These are phyloP conservation scores for Solanum pinnatisectum DNA, from an alignment of 257 asterid species.

Conservation along the genomic window DNA sequence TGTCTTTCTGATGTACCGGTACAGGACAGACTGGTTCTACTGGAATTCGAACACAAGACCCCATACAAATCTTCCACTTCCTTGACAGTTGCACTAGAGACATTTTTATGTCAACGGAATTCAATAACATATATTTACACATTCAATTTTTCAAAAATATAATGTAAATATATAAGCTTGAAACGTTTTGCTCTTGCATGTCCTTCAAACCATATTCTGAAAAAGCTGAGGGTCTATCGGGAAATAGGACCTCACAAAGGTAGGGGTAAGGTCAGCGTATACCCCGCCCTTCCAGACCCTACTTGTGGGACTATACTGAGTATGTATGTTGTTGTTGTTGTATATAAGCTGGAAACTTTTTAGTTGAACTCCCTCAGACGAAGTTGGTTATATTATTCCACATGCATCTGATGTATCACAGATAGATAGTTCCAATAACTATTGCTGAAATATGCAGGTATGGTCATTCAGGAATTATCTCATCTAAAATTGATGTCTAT, in stretches of 20 bases:
- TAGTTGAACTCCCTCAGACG: background rate
- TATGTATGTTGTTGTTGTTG: background rate
- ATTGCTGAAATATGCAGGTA: constrained; percentile 43
- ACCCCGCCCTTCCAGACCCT: background rate
- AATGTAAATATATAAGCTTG: background rate
- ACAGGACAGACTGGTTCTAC: background rate
- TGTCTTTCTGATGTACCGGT: background rate
- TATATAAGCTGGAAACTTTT: background rate
- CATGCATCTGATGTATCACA: background rate
- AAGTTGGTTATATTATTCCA: background rate
- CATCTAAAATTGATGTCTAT: constrained; percentile 86
- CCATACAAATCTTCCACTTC: background rate
- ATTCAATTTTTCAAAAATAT: background rate
- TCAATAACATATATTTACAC: background rate
- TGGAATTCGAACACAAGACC: background rate
- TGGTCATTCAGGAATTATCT: constrained; percentile 79
- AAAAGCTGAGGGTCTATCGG: background rate
- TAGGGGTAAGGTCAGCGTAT: background rate
- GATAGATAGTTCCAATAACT: background rate
- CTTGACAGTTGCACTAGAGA: background rate
- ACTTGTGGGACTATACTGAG: background rate
- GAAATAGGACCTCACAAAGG: background rate
- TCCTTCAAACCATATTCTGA: background rate
- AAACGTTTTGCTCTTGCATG: background rate
- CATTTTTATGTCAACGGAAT: background rate